These are phyloP conservation scores for Gossypium ekmanianum DNA, from an alignment of 345 rosid species.

Conservation along the genomic window DNA sequence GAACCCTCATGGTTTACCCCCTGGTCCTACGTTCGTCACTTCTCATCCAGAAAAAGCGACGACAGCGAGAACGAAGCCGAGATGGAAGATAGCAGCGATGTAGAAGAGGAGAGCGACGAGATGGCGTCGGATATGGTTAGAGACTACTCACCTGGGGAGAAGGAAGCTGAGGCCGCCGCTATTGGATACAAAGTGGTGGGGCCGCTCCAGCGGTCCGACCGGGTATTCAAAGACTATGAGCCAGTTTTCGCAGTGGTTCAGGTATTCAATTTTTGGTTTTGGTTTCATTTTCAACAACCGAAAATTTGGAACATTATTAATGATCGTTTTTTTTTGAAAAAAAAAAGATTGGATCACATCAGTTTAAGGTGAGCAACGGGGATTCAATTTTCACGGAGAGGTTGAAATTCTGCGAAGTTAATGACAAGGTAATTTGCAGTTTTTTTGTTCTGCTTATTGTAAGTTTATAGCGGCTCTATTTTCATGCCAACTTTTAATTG, in stretches of 20 bases:
- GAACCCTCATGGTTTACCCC: constrained; percentile 20
- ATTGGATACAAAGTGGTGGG: constrained; percentile 83
- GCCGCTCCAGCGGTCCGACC: constrained; percentile 51
- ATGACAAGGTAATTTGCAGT: constrained; percentile 64
- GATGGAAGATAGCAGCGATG: constrained; percentile 31
- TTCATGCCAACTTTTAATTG: not conserved
- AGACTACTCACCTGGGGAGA: constrained; percentile 66
- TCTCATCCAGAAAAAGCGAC: constrained; percentile 43
- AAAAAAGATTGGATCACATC: constrained; percentile 82
- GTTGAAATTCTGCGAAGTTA: constrained; percentile 88
- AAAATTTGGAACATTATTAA: not conserved
- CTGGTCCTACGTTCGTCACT: constrained; percentile 33
- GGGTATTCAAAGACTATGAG: constrained; percentile 61
- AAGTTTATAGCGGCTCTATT: not conserved
- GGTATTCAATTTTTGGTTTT: constrained; percentile 33
- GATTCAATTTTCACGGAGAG: constrained; percentile 78
- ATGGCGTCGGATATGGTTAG: constrained; percentile 35
- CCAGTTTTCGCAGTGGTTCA: constrained; percentile 91
- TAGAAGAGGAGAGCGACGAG: constrained; percentile 27
- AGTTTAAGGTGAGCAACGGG: constrained; percentile 91
- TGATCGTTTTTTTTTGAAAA: not conserved
- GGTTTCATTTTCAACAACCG: not conserved
- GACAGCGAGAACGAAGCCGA: constrained; percentile 31
- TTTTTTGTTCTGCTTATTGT: not conserved
- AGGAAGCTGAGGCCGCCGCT: constrained; percentile 67